Evolutionary conservation across 257 asterid species (phyloP).

Genomic region (Ajuga chamaepitys): DNA sequence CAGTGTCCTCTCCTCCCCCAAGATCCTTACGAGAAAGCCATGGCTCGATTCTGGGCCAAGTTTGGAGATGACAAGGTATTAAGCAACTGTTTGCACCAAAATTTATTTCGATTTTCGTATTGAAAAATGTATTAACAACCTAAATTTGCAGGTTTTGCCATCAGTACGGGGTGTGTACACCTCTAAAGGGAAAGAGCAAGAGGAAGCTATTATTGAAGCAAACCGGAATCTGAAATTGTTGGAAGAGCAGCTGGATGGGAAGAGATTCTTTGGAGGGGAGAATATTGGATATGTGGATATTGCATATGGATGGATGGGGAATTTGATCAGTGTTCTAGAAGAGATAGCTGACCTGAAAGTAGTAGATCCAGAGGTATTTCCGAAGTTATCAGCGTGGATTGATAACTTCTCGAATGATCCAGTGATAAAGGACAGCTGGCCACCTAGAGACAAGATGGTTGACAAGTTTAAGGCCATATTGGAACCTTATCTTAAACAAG

Average conservation of each 20-base stretch:
- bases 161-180: conserved; percentile 31
- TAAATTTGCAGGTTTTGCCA: conserved; percentile 28
- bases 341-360: conserved; percentile 33
- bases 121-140: too few species aligned
- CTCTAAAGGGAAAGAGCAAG: conserved; percentile 32
- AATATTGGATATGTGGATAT: conserved; percentile 53
- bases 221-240: conserved; percentile 27
- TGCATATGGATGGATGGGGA: conserved; percentile 48
- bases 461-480: conserved; percentile 36
- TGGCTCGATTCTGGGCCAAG: conserved; percentile 67
- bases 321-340: conserved; percentile 35
- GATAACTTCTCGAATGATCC: conserved; percentile 36
- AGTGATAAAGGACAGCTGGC: conserved; percentile 44
- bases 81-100: neutral
- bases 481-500: conserved; percentile 24
- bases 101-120: neutral
- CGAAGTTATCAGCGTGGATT: conserved; percentile 46
- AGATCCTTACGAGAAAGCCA: conserved; percentile 57
- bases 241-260: conserved; percentile 45
- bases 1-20: conserved; percentile 51
- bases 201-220: conserved; percentile 30
- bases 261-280: conserved; percentile 55
- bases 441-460: conserved; percentile 51
- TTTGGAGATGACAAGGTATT: conserved; percentile 63
- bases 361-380: conserved; percentile 37